These are phyloP conservation scores for Purpureocillium takamizusanense DNA, from an alignment of 2,329 filamentous ascomycete genomes.

Conservation along the genomic window DNA sequence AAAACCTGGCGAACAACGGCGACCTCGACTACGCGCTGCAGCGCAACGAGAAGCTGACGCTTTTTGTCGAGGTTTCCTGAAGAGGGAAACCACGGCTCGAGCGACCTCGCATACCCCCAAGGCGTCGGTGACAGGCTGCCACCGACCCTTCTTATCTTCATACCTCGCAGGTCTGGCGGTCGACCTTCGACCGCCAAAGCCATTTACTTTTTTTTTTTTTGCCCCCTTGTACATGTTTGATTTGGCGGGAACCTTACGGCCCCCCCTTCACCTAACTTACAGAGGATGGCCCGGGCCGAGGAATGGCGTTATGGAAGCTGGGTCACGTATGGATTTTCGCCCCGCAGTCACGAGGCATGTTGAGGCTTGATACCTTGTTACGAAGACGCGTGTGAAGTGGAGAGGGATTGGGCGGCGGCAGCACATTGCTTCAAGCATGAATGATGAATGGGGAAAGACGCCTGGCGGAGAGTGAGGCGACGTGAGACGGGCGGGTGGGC, in stretches of 20 bases:
- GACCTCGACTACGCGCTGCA: constrained; percentile 75
- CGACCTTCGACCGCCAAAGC: neutral
- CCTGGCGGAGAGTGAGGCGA: too few species aligned
- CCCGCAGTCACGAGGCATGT: constrained; percentile 1
- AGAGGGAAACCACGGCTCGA: neutral
- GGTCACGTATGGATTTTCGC: constrained; percentile 2
- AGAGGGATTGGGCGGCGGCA: neutral
- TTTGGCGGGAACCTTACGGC: neutral
- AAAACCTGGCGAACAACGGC: constrained; percentile 66
- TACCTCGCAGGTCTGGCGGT: too few species aligned
- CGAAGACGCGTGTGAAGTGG: neutral
- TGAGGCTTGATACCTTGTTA: constrained; percentile 4
- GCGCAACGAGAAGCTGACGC: constrained; percentile 77
- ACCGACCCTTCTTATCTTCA: too few species aligned
- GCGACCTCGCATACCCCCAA: neutral
- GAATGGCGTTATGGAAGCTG: constrained; percentile 10
- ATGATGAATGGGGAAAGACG: neutral
- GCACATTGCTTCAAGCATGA: neutral
- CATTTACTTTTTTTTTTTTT: constrained; percentile 4
- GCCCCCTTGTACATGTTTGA: constrained; percentile 1
- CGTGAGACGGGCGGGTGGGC: too few species aligned
- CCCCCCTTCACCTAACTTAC: constrained; percentile 3
- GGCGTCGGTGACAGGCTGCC: neutral
- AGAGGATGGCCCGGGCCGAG: constrained; percentile 9
- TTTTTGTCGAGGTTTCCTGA: constrained; percentile 56